Conservation (phyloP, 208 protist species). For the Blastocrithidia nonstop region DNA sequence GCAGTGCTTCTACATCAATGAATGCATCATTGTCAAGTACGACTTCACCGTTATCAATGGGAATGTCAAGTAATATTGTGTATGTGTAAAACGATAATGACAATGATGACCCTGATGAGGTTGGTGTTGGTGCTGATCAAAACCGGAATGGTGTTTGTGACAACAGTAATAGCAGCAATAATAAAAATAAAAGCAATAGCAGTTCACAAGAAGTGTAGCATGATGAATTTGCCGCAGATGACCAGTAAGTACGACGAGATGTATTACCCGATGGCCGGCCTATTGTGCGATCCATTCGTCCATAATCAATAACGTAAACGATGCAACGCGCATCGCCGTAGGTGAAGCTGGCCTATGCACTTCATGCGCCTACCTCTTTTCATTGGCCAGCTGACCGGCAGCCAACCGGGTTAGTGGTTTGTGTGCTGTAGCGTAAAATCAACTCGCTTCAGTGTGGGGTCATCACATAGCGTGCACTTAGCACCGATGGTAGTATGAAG, state of each 20-base stretch:
- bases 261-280: constrained; percentile 29
- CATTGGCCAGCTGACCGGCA: constrained; percentile 11
- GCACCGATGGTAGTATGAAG: constrained; percentile 12
- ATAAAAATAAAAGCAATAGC: neutral
- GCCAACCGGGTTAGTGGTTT: constrained; percentile 22
- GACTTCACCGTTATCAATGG: no score
- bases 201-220: neutral
- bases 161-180: neutral
- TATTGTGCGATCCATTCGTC: constrained; percentile 17
- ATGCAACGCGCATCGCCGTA: constrained; percentile 6
- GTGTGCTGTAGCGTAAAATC: constrained; percentile 24
- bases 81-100: no score
- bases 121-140: no score
- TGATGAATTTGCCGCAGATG: neutral
- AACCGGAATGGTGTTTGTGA: no score
- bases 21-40: no score
- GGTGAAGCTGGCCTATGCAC: constrained; percentile 9
- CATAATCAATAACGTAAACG: constrained; percentile 5
- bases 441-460: constrained; percentile 18
- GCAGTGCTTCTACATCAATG: no score
- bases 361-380: constrained; percentile 13
- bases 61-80: no score
- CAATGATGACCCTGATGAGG: neutral
- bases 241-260: constrained; percentile 7
- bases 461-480: constrained; percentile 16